Evolutionary conservation across 176 grass and related monocot genomes (phyloP), one percentile per base, ranked within the genome.

Genomic region (Otatea glauca): DNA sequence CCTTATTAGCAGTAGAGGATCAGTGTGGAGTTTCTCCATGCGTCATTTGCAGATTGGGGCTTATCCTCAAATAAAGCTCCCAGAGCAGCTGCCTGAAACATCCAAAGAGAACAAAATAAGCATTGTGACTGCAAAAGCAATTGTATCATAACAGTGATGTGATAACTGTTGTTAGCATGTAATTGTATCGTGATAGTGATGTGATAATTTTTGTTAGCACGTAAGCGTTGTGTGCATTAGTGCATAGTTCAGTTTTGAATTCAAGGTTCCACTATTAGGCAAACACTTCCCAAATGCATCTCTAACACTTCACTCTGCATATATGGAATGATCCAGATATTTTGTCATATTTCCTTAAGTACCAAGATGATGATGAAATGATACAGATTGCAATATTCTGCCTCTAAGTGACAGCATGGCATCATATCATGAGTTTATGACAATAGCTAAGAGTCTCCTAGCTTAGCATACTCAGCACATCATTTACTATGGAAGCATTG

Each of bases 31-130:
- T 72, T 99, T 70, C 91, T 96, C 96, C 96, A 99, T 23, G 91
- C 43, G 39, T 96, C 96, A 71, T 99, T 99, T 66, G 96, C 93
- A 72, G 96, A 99, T 81, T 96, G 96, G 37, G 96, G 93, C 56
- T 93, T 99, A 65, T 99, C 93, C 71, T 99, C 96, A 88, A 99
- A 96, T 79, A 99, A 81, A 62, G 93, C 93, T 77, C 96, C 96
- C 11, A 61, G 89, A 13, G 77, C 55, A 81, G 77, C 86, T 61
- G 93, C 78, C 93, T 99, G 65, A 73, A 72, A 86, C 18, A 53
- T 66, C 14, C 41, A 21, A 45, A 62, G 16, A 72, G 48, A 78
- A 77, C 38, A 38, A 73, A 59, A 88, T 78, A 58, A 61, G 23
- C 27, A 54, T 27, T 10, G 2, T 51, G 44, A 70, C 29, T 76